A percentile compares a stretch with the other conserved stretches of the same genome.
Evolutionary conservation across 129 eudicot species (phyloP).

Genomic region (Artemisia argyi): DNA sequence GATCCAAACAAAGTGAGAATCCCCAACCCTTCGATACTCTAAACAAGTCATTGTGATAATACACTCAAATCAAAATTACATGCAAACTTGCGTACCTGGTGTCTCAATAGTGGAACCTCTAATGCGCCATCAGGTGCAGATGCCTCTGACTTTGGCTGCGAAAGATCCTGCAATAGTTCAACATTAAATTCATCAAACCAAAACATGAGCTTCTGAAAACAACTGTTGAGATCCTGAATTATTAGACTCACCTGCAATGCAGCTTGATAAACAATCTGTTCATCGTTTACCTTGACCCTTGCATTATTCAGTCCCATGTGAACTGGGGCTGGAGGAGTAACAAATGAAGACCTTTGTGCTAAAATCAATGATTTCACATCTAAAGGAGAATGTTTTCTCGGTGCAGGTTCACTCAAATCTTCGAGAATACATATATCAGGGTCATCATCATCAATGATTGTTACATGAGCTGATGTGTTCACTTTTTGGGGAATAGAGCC

Average conservation of each 20-base stretch:
- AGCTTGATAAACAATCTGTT: conserved; percentile 53
- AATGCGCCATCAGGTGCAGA: conserved; percentile 76
- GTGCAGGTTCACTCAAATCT: conserved; percentile 67
- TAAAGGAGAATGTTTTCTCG: conserved; percentile 23
- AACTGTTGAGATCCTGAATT: conserved; percentile 13
- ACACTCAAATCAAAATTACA: not conserved
- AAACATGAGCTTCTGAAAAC: not conserved
- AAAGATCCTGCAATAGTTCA: conserved; percentile 68
- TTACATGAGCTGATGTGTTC: conserved; percentile 20
- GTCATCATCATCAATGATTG: conserved; percentile 52
- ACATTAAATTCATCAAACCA: conserved; percentile 15
- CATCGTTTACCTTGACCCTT: conserved; percentile 58
- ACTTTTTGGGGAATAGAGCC: conserved; percentile 31
- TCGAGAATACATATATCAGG: conserved; percentile 79
- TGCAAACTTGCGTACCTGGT: conserved; percentile 62
- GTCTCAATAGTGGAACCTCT: conserved; percentile 76
- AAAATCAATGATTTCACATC: conserved; percentile 40
- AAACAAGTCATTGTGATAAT: no score
- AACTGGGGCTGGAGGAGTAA: conserved; percentile 30
- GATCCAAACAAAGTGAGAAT: conserved; percentile 23
- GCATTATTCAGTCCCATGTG: conserved; percentile 39
- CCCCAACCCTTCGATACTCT: not conserved
- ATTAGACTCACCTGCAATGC: conserved; percentile 60
- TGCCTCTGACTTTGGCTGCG: conserved; percentile 75
- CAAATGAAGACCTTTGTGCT: conserved; percentile 32